Evolutionary conservation across 2,329 filamentous ascomycete species (phyloP).

Genomic region (Xylaria sp.): DNA sequence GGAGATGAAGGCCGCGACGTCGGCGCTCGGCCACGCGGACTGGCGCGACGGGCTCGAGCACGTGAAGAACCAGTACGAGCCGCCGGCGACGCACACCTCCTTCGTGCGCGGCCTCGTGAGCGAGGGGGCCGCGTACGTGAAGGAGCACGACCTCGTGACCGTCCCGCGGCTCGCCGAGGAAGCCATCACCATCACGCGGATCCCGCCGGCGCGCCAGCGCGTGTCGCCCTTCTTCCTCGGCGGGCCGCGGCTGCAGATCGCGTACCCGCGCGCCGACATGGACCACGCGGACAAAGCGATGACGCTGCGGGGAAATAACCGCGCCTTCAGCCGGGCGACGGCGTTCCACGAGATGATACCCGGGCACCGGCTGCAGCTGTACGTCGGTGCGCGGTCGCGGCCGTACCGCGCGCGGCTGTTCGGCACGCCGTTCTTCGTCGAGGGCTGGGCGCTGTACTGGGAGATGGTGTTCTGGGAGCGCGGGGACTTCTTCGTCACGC

Average conservation of each 20-base stretch:
- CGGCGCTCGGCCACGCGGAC: conserved; percentile 58
- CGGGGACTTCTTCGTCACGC: conserved; percentile 60
- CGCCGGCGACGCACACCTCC: conserved; percentile 63
- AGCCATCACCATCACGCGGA: conserved; percentile 67
- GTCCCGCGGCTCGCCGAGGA: conserved; percentile 64
- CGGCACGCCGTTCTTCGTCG: conserved; percentile 67
- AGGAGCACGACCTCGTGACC: conserved; percentile 64
- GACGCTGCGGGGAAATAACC: conserved; percentile 69
- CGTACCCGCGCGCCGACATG: conserved; percentile 66
- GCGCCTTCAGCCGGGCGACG: conserved; percentile 66
- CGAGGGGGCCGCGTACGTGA: conserved; percentile 65
- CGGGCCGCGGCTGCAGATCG: conserved; percentile 63
- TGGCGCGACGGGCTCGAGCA: conserved; percentile 66
- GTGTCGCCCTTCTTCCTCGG: conserved; percentile 70
- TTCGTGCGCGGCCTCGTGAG: conserved; percentile 63
- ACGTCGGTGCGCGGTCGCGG: conserved; percentile 58
- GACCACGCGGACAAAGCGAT: conserved; percentile 65
- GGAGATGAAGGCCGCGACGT: conserved; percentile 64
- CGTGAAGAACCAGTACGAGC: conserved; percentile 65
- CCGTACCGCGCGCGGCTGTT: conserved; percentile 62
- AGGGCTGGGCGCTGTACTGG: conserved; percentile 73
- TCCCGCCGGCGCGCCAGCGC: conserved; percentile 63
- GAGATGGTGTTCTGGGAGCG: conserved; percentile 68
- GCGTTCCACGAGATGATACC: conserved; percentile 72
- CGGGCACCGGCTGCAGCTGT: conserved; percentile 66